Evolutionary conservation across 2,329 filamentous ascomycete species (phyloP).

Genomic region (Epichloe hybrida): DNA sequence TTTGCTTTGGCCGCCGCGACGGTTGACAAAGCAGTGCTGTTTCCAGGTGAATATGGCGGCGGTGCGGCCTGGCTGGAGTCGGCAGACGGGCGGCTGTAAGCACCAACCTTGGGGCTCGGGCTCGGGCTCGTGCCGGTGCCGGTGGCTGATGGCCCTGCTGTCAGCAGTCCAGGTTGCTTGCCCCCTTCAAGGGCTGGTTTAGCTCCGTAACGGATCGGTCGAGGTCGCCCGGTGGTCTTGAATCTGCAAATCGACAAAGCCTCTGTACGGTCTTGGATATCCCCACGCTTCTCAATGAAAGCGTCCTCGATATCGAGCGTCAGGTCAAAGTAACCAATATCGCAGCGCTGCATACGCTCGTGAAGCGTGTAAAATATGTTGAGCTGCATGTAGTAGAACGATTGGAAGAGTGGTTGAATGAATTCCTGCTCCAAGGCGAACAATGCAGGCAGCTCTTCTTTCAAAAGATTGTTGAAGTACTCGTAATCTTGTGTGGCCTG

Average conservation of each 20-base stretch:
- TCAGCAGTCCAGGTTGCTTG: conserved; percentile 37
- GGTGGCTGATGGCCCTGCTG: conserved; percentile 24
- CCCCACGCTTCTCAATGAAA: conserved; percentile 77
- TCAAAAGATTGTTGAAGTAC: conserved; percentile 94
- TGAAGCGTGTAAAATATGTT: conserved; percentile 98
- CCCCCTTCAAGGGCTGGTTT: conserved; percentile 37
- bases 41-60: conserved; percentile 52
- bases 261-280: conserved; percentile 76
- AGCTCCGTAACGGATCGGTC: conserved; percentile 44
- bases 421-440: conserved; percentile 86
- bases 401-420: conserved; percentile 93
- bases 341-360: conserved; percentile 92
- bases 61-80: conserved; percentile 44
- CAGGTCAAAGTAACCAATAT: conserved; percentile 96
- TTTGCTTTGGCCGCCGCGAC: conserved; percentile 48
- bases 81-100: conserved; percentile 21
- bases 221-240: conserved; percentile 68
- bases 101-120: conserved; percentile 18
- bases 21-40: conserved; percentile 27
- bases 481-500: conserved; percentile 90
- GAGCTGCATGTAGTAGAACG: conserved; percentile 99
- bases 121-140: conserved; percentile 4
- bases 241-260: conserved; percentile 75
- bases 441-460: conserved; percentile 86
- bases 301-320: conserved; percentile 83